Conservation (phyloP, 225 moss, liverwort and hornwort genomes). For the Rhytidiadelphus loreus region DNA sequence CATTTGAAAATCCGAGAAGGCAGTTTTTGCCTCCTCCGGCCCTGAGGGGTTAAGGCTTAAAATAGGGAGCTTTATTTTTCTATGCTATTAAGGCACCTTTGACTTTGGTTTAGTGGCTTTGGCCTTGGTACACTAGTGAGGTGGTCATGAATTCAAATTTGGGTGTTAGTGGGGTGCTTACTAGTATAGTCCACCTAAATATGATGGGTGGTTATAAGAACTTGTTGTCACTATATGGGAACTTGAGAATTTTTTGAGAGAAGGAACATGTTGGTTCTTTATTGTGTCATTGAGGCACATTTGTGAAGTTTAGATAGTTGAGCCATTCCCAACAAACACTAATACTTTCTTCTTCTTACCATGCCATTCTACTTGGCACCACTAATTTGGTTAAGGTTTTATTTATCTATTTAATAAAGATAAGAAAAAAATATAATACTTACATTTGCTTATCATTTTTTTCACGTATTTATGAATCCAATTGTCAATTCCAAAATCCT, state of each 20-base stretch:
- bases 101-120: background rate
- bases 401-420: too few species aligned
- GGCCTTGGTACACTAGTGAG: background rate
- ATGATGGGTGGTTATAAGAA: background rate
- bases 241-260: background rate
- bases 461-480: rapidly evolving
- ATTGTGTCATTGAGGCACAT: rapidly evolving
- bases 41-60: background rate
- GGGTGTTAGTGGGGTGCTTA: rapidly evolving
- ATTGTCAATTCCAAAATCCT: background rate
- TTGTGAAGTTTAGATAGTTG: background rate
- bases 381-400: too few species aligned
- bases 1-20: too few species aligned
- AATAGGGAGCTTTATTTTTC: background rate
- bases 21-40: too few species aligned
- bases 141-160: background rate
- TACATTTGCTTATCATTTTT: background rate
- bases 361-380: background rate
- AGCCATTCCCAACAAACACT: rapidly evolving
- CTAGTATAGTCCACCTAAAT: rapidly evolving
- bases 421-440: background rate
- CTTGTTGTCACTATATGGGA: background rate
- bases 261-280: background rate
- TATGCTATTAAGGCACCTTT: background rate
- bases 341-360: background rate